A percentile compares a stretch with the other conserved stretches of the same genome.
Evolutionary conservation across 2,329 filamentous ascomycete species (phyloP).

Genomic region (Didymella segeticola): DNA sequence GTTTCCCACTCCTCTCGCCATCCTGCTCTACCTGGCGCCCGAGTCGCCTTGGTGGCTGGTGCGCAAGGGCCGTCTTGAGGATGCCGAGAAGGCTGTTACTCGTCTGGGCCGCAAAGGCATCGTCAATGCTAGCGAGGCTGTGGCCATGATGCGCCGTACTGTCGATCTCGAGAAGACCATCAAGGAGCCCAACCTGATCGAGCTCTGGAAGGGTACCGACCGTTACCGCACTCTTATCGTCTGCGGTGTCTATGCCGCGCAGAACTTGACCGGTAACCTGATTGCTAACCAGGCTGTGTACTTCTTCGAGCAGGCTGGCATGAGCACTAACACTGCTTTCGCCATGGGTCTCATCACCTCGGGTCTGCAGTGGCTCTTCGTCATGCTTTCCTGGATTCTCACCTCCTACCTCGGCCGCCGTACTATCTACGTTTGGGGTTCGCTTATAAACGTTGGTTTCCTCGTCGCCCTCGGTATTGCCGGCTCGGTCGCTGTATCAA

Average conservation of each 20-base stretch:
- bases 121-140: slow-evolving; percentile 53
- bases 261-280: slow-evolving; percentile 68
- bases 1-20: slow-evolving; percentile 53
- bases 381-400: slow-evolving; percentile 72
- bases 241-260: slow-evolving; percentile 64
- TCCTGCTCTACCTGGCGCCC: slow-evolving; percentile 57
- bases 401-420: slow-evolving; percentile 69
- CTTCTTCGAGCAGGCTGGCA: slow-evolving; percentile 69
- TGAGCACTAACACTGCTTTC: slow-evolving; percentile 62
- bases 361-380: slow-evolving; percentile 66
- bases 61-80: slow-evolving; percentile 50
- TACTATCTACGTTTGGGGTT: slow-evolving; percentile 69
- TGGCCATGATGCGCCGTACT: slow-evolving; percentile 66
- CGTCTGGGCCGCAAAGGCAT: slow-evolving; percentile 57
- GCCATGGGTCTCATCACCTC: slow-evolving; percentile 70
- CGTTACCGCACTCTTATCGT: slow-evolving; percentile 62
- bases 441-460: slow-evolving; percentile 60
- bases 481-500: slow-evolving; percentile 56
- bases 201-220: slow-evolving; percentile 64
- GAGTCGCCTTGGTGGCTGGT: slow-evolving; percentile 62
- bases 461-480: slow-evolving; percentile 67
- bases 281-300: slow-evolving; percentile 69
- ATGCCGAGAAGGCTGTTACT: slow-evolving; percentile 56
- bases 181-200: slow-evolving; percentile 57
- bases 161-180: slow-evolving; percentile 61